A percentile compares a stretch with the other conserved stretches of the same genome.
These are phyloP conservation scores for Colletotrichum zoysiae DNA, from an alignment of 2,329 filamentous ascomycete species.

Conservation along the genomic window DNA sequence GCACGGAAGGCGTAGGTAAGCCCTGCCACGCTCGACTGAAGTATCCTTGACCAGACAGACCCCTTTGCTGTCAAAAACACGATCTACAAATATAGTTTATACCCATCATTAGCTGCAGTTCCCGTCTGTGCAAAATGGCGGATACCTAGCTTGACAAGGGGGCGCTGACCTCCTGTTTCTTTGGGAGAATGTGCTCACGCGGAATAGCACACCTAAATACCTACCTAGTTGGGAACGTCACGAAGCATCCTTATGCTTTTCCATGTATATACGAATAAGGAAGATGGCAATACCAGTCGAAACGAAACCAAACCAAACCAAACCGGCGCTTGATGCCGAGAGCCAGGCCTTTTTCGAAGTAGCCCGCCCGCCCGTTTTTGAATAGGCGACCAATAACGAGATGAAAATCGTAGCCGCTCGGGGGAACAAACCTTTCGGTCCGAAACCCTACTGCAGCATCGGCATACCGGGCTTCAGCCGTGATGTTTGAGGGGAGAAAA, in stretches of 20 bases:
- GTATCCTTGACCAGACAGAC: neutral
- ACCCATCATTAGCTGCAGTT: neutral
- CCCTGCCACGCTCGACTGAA: neutral
- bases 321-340: neutral
- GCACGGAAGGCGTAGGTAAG: neutral
- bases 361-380: neutral
- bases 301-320: neutral
- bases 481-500: neutral
- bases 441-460: constrained; percentile 21
- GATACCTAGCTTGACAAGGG: neutral
- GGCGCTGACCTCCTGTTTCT: constrained; percentile 4
- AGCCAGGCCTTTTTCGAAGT: constrained; percentile 11
- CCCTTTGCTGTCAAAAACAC: constrained; percentile 7
- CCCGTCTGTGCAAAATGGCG: neutral
- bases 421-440: constrained; percentile 8
- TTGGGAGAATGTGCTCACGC: neutral
- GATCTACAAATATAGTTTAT: too few species aligned
- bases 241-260: neutral
- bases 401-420: constrained; percentile 16
- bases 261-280: neutral
- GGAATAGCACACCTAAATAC: neutral
- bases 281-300: neutral
- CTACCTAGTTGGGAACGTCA: neutral
- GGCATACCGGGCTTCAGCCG: constrained; percentile 3
- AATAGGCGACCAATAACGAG: constrained; percentile 1